Evolutionary conservation across 2,329 filamentous ascomycete species (phyloP).

Genomic region (Aspergillus sp.): DNA sequence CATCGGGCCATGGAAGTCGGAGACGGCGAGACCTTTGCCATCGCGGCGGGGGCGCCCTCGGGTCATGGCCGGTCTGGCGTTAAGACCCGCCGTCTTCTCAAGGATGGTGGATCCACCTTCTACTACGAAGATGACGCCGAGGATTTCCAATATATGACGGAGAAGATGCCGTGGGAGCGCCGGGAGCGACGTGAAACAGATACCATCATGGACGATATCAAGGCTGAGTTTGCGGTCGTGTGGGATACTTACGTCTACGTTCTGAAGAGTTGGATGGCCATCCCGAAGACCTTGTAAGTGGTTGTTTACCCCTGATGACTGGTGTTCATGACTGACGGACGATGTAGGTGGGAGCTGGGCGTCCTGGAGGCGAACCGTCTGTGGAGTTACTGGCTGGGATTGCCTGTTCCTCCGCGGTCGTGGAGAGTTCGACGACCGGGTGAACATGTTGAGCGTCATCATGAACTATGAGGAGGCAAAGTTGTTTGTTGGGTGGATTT

Average conservation of each 20-base stretch:
- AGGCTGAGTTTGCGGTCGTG: slow-evolving; percentile 63
- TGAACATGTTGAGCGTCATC: slow-evolving; percentile 22
- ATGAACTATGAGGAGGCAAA: slow-evolving; percentile 40
- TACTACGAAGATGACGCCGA: slow-evolving; percentile 41
- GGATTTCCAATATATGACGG: slow-evolving; percentile 34
- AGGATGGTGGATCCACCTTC: slow-evolving; percentile 33
- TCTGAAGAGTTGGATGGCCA: slow-evolving; percentile 64
- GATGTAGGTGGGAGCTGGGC: slow-evolving; percentile 49
- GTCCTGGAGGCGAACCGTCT: slow-evolving; percentile 53
- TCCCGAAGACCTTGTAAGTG: slow-evolving; percentile 70
- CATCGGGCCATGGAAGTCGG: slow-evolving; percentile 45
- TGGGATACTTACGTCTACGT: slow-evolving; percentile 64
- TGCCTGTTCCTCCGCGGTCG: slow-evolving; percentile 54
- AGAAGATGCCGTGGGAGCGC: slow-evolving; percentile 32
- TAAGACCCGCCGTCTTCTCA: slow-evolving; percentile 21
- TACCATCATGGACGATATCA: slow-evolving; percentile 57
- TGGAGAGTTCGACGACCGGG: slow-evolving; percentile 54
- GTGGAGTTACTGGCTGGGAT: slow-evolving; percentile 63
- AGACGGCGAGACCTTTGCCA: slow-evolving; percentile 28
- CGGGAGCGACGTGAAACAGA: slow-evolving; percentile 33
- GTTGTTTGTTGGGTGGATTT: background rate
- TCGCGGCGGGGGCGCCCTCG: slow-evolving; percentile 26
- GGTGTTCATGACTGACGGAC: background rate
- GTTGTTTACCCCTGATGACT: background rate
- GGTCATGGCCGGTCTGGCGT: slow-evolving; percentile 18